phyloP scores from a whole-genome alignment of 192 early-diverging fungal species.

The Coemansia aciculifera region DNA sequence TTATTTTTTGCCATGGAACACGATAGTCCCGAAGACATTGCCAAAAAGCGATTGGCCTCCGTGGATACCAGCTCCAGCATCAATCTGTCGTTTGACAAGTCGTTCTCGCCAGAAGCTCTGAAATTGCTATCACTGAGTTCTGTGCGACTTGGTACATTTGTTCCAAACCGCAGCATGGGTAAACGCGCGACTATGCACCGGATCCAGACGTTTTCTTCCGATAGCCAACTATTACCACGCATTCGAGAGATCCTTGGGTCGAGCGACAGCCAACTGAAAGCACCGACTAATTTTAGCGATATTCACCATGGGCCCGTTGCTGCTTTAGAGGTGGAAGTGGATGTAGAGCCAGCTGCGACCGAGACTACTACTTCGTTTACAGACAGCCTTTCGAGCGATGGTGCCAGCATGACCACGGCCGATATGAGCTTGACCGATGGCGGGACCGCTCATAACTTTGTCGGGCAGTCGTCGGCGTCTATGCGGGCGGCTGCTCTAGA shows the following conservation, averaged over 20 bases:
- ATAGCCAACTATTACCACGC: constrained; percentile 34
- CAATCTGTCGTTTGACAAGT: constrained; percentile 34
- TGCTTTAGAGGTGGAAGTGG: background rate
- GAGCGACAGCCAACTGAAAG: constrained; percentile 35
- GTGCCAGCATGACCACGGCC: constrained; percentile 29
- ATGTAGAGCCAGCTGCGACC: background rate
- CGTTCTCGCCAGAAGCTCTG: constrained; percentile 10
- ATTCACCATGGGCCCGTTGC: background rate
- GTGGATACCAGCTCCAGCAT: constrained; percentile 44
- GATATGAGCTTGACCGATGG: constrained; percentile 25
- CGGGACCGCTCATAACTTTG: background rate
- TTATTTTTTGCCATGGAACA: constrained; percentile 3
- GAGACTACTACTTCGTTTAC: background rate
- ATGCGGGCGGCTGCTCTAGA: constrained; percentile 20
- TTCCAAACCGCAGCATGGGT: constrained; percentile 2
- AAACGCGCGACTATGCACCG: constrained; percentile 10
- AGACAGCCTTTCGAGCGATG: constrained; percentile 15
- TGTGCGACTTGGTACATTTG: constrained; percentile 7
- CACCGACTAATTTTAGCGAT: background rate
- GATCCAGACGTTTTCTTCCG: constrained; percentile 14
- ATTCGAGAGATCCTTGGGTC: constrained; percentile 34
- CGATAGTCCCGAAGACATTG: constrained; percentile 6
- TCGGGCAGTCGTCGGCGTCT: constrained; percentile 6
- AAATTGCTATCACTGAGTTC: background rate
- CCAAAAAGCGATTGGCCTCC: constrained; percentile 23